Evolutionary conservation across 2,329 filamentous ascomycete genomes (phyloP).

Genomic region (Capronia epimyces): DNA sequence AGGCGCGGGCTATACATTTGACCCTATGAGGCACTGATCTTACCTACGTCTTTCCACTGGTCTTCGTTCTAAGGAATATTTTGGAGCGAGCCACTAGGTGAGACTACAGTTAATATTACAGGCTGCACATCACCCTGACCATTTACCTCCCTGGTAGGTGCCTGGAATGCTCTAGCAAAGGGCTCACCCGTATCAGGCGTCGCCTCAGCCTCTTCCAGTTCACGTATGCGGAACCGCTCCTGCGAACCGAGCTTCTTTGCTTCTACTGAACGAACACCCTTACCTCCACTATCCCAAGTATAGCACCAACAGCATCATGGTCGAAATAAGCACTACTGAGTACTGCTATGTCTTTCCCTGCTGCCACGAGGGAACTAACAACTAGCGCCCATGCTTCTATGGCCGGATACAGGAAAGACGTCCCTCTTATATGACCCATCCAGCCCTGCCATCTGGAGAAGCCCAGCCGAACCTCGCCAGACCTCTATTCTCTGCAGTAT

Average conservation of each 20-base stretch:
- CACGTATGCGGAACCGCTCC: neutral
- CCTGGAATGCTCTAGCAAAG: neutral
- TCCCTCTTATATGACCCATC: neutral
- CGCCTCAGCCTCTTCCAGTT: neutral
- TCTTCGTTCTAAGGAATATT: no score
- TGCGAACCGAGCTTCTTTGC: no score
- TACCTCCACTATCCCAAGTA: slow-evolving; percentile 3
- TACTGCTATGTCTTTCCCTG: slow-evolving; percentile 3
- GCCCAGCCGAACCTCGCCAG: slow-evolving; percentile 4
- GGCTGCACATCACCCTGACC: no score
- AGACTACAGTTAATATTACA: no score
- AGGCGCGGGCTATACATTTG: no score
- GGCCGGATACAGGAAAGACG: slow-evolving; percentile 8
- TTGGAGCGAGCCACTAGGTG: no score
- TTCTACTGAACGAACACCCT: slow-evolving; percentile 15
- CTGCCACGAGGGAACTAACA: slow-evolving; percentile 13
- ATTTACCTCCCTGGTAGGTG: neutral
- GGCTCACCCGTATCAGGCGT: neutral
- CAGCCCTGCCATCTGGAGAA: slow-evolving; percentile 11
- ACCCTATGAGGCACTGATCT: no score
- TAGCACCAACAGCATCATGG: slow-evolving; percentile 15
- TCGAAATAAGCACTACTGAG: slow-evolving; percentile 14
- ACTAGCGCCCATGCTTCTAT: neutral
- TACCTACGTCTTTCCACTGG: no score
- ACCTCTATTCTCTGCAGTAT: neutral